phyloP scores from a whole-genome alignment of 179 eudicot genomes.

The Beta corolliflora region DNA sequence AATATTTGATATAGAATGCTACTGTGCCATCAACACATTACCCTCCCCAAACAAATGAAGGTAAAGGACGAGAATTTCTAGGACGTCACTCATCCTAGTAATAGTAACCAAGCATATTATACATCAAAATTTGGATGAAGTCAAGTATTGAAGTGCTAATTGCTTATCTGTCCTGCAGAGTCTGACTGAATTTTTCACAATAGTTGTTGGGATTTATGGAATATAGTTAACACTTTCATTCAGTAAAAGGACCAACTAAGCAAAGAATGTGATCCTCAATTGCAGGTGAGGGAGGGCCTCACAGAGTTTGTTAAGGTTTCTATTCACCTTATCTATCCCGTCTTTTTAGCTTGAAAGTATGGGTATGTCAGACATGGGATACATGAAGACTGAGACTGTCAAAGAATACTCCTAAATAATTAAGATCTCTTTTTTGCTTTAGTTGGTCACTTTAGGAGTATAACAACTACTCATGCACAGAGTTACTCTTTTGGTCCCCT shows the following conservation, averaged over 20 bases:
- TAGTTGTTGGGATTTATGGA: background rate
- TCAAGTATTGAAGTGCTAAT: background rate
- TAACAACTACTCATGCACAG: background rate
- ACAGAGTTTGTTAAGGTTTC: background rate
- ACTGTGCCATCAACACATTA: background rate
- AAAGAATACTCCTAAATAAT: background rate
- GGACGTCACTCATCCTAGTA: background rate
- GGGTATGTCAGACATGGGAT: background rate
- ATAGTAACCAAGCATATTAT: background rate
- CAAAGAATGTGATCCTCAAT: background rate
- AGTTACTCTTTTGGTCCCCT: background rate
- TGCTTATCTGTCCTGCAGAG: background rate
- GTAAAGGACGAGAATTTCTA: background rate
- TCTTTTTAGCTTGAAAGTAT: background rate
- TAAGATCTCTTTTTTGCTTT: background rate
- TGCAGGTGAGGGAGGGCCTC: background rate
- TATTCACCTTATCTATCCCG: background rate
- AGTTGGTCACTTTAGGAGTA: background rate
- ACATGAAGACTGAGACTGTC: slow-evolving; percentile 1
- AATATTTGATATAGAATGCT: background rate
- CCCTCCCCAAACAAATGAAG: background rate
- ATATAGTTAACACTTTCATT: background rate
- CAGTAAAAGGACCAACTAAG: background rate
- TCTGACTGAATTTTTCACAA: background rate
- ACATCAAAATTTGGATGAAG: background rate